Evolutionary conservation across 2,329 filamentous ascomycete species (phyloP).

Genomic region (Cladophialophora exuberans): DNA sequence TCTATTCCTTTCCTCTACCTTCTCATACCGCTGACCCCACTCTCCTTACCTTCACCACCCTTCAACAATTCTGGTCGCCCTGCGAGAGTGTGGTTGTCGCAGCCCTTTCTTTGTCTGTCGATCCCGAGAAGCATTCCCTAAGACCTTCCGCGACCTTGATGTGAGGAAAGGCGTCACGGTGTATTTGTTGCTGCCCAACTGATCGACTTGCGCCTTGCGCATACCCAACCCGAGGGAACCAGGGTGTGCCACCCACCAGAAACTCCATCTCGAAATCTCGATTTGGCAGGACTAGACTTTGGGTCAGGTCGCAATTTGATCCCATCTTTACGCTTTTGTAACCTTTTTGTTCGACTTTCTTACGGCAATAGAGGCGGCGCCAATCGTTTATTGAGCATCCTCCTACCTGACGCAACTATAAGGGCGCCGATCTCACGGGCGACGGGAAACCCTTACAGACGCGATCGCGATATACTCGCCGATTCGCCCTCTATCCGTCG

Average conservation of each 20-base stretch:
- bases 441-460: not conserved
- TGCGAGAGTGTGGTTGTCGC: conserved; percentile 11
- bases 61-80: conserved; percentile 18
- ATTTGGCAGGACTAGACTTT: not conserved
- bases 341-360: not conserved
- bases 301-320: conserved; percentile 10
- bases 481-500: conserved; percentile 8
- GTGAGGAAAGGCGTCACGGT: conserved; percentile 12
- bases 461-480: not conserved
- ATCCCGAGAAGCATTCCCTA: conserved; percentile 1
- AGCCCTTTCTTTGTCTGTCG: conserved; percentile 4
- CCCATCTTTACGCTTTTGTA: conserved; percentile 4
- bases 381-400: conserved; percentile 1
- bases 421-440: not conserved
- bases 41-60: conserved; percentile 16
- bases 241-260: conserved; percentile 2
- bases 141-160: conserved; percentile 4
- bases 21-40: conserved; percentile 20
- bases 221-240: conserved; percentile 2
- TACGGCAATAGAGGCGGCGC: conserved; percentile 7
- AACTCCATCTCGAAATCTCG: not conserved
- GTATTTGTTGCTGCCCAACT: conserved; percentile 5
- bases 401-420: not conserved
- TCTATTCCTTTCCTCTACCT: conserved; percentile 15
- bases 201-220: conserved; percentile 11